Base-by-base conservation (phyloP, 169 alveolate species). In the Ichthyophthirius multifiliis region DNA sequence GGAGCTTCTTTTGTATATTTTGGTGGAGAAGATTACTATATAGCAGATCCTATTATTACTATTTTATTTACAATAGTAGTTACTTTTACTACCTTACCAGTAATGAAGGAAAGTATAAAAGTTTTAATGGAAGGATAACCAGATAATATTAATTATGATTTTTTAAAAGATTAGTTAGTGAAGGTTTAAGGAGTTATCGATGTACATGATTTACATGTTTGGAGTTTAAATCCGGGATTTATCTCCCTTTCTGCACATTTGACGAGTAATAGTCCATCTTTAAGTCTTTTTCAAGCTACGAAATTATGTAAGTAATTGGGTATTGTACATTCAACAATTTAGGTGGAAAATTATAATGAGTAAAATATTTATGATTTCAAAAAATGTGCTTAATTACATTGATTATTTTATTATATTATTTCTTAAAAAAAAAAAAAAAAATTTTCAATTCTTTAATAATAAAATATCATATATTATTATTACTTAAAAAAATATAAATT, bases 1-100 rank as follows among this genome's bases (percentile, higher is more conserved):
- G 95, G 92, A 1, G 95, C 93, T 0, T 46, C 67, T 32, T 73
- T 90, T 16, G 88, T 90, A 1, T 86, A 48, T 62, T 85, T 90
- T 74, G 76, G 83, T 41, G 93, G 93, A 23, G 77, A 75, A 16
- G 77, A 67, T 41, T 87, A 34, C 12, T 39, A 31, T 32, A 67
- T 67, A 7, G 88, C 83, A 6, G 91, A 86, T 31, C 91, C 91
- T 3, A 86, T 86, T 3, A 79, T 84, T 23, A 86, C 91, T 0
- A 74, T 80, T 73, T 37, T 86, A 34, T 86, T 86, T 44, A 43
- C 91, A 1, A 16, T 86, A 37, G 47, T 86, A 3, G 82, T 79
- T 45, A 74, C 82, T 7, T 48, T 65, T 71, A 86, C 91, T 0
- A 86, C 91, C 7, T 18, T 71, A 1, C 83, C 80, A 5, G 71